Evolutionary conservation across 139 green algal species (phyloP).

Genomic region (Parachlorella kessleri): DNA sequence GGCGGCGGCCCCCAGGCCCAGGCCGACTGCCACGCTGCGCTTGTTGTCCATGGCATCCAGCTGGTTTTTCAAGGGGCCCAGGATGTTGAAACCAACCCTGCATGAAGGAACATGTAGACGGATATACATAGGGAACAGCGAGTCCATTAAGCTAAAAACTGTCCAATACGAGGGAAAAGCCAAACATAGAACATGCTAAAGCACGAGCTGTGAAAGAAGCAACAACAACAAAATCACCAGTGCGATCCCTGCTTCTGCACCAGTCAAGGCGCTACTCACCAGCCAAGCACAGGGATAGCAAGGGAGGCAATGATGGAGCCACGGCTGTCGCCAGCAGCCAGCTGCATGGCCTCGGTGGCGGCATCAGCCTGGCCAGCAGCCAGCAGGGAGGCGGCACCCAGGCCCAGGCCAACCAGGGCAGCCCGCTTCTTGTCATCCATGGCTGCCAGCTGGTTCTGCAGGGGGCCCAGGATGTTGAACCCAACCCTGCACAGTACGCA

Average conservation of each 20-base stretch:
- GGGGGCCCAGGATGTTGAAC: conserved; percentile 23
- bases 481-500: neutral
- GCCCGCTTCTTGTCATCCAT: conserved; percentile 6
- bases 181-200: neutral
- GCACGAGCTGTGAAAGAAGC: neutral
- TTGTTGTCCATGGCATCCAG: conserved; percentile 15
- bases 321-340: conserved; percentile 52
- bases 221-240: neutral
- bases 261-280: neutral
- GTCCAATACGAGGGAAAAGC: neutral
- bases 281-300: conserved; percentile 15
- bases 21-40: conserved; percentile 15
- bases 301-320: conserved; percentile 6
- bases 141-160: conserved; percentile 13
- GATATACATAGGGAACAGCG: too few relatives aligned
- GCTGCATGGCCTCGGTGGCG: conserved; percentile 65
- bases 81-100: conserved; percentile 19
- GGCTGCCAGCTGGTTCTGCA: conserved; percentile 28
- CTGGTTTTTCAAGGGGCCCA: conserved; percentile 23
- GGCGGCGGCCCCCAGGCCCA: conserved; percentile 40
- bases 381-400: conserved; percentile 32
- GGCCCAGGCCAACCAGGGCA: neutral
- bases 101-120: too few relatives aligned
- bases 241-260: too few relatives aligned
- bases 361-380: conserved; percentile 52